Conservation (phyloP, 2,329 filamentous ascomycete genomes). For the Tolypocladium nubicola region DNA sequence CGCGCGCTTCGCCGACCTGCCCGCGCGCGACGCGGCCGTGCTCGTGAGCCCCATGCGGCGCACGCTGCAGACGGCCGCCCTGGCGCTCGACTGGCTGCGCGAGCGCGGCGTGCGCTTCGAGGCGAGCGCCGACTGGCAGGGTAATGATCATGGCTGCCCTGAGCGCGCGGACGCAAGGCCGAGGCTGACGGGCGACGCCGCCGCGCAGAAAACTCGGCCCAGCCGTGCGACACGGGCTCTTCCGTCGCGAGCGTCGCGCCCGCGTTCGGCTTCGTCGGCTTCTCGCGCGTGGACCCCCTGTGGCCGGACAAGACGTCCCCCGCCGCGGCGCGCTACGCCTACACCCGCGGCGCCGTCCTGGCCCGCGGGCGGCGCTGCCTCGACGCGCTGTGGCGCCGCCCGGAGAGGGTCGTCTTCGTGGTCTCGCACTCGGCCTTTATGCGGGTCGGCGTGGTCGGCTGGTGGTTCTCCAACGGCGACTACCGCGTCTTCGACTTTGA, state of each 20-base stretch:
- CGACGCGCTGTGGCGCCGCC: conserved; percentile 35
- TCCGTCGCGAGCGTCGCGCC: conserved; percentile 28
- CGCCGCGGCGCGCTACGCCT: conserved; percentile 36
- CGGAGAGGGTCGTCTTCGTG: conserved; percentile 52
- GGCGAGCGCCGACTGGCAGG: conserved; percentile 55
- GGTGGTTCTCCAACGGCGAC: conserved; percentile 50
- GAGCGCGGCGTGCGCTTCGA: conserved; percentile 41
- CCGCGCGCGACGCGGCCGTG: conserved; percentile 33
- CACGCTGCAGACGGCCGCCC: conserved; percentile 52
- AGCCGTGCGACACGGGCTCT: conserved; percentile 53
- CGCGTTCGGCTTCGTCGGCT: conserved; percentile 47
- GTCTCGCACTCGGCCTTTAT: conserved; percentile 57
- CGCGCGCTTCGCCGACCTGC: conserved; percentile 19
- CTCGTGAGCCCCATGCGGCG: conserved; percentile 55
- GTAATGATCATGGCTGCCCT: conserved; percentile 19
- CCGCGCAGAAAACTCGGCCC: conserved; percentile 37
- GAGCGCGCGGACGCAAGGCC: no score
- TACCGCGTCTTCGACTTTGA: conserved; percentile 52
- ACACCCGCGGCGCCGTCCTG: conserved; percentile 41
- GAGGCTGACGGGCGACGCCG: not conserved
- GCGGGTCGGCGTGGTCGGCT: conserved; percentile 43
- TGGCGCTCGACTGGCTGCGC: conserved; percentile 48
- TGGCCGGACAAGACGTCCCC: conserved; percentile 52
- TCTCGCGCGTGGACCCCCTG: conserved; percentile 42
- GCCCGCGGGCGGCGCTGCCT: conserved; percentile 42